Percentiles rank a stretch among this genome's conserved stretches.
These are phyloP conservation scores for Ophiostoma perfectum DNA, from an alignment of 2,329 filamentous ascomycete species.

Conservation along the genomic window DNA sequence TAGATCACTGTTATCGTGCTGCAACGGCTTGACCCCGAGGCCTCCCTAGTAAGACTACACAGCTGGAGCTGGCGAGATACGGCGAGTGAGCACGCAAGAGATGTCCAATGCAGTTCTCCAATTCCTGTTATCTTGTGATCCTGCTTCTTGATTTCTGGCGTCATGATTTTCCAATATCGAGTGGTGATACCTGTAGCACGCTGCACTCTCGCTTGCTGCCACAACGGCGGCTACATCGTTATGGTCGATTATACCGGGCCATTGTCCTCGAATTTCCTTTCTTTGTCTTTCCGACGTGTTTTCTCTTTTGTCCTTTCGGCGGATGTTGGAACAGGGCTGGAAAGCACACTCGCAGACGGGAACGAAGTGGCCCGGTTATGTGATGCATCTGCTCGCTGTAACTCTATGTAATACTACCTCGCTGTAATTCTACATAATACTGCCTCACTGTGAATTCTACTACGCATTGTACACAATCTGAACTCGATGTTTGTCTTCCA, in stretches of 20 bases:
- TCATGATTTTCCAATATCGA: too few species aligned
- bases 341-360: too few species aligned
- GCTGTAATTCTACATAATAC: too few species aligned
- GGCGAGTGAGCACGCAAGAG: not conserved
- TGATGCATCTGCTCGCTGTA: too few species aligned
- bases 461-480: too few species aligned
- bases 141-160: not conserved
- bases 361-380: too few species aligned
- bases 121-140: too few species aligned
- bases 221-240: not conserved
- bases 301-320: not conserved
- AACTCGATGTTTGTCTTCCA: too few species aligned
- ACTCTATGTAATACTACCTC: too few species aligned
- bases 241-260: not conserved
- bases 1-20: not conserved
- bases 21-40: slow-evolving; percentile 3
- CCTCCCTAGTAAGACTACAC: not conserved
- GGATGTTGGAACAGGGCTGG: too few species aligned
- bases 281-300: not conserved
- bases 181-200: slow-evolving; percentile 10
- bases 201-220: slow-evolving; percentile 9
- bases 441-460: too few species aligned
- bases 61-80: not conserved
- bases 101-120: not conserved
- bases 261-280: not conserved